Evolutionary conservation across 306 rosid species (phyloP), one percentile per base, ranked within the genome.

Genomic region (Cicer cuneatum): DNA sequence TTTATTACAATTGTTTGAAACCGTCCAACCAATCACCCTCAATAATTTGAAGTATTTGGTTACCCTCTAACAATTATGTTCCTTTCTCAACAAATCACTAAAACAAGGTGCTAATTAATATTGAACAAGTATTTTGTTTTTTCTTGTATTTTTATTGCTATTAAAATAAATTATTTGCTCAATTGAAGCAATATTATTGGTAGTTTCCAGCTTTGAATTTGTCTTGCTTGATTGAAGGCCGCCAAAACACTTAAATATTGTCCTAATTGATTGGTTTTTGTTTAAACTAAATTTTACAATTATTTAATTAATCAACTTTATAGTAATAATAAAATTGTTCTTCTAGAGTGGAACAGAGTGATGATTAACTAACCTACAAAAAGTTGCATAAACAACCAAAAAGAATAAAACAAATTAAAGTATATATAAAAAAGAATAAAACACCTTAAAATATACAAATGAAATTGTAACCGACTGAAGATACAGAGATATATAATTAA

Each of bases 151-250:
- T 73, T 59, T 73, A 21, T 56, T 47, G 51, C 41, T 52, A n/a
- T 67, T 73, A 61, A 53, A 61, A 43, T 18, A 8, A 68, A 35
- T 14, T 19, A 45, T 52, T 70, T 65, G 52, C 15, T 63, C 62
- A 41, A 63, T 64, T 29, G 19, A 58, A 57, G 53, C 56, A 82
- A 62, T 57, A 47, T 62, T 73, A 12, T 73, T 71, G 85, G 15
- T 65, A 38, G 8, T 69, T 70, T 66, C 73, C 84, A 67, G 57
- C 84, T 82, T 62, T 89, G 86, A 78, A 82, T 71, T 82, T 84
- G 85, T 89, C 85, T n/a, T 69, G 13, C 56, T 61, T 45, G 39
- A 38, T 69, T 72, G 76, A 69, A 60, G 48, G 81, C 86, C 43
- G 71, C 75, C 90, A 84, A 80, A 65, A 38, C 56, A 38, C 38